Evolutionary conservation across 2,329 filamentous ascomycete species (phyloP).

Genomic region (Colletotrichum ledebouriae): DNA sequence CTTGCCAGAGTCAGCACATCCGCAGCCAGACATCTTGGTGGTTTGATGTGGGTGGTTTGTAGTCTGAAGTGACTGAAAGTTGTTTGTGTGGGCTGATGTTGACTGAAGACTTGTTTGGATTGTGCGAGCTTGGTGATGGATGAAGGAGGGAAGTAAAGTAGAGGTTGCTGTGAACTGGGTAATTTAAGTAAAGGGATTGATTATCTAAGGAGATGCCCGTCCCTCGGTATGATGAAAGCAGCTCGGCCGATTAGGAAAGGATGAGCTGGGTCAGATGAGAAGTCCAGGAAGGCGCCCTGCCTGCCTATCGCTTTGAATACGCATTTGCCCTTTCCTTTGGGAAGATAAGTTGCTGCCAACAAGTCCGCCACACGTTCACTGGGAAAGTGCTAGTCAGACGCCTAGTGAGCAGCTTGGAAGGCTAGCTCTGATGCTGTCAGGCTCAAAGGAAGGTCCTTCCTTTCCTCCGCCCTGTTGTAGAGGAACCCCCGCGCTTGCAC

Average conservation of each 20-base stretch:
- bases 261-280: not conserved
- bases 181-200: conserved; percentile 30
- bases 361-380: conserved; percentile 24
- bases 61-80: conserved; percentile 3
- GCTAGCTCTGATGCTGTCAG: conserved; percentile 21
- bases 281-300: not conserved
- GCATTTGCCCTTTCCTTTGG: no score
- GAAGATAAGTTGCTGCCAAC: conserved; percentile 10
- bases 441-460: conserved; percentile 20
- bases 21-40: conserved; percentile 58
- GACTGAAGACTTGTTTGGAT: conserved; percentile 3
- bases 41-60: conserved; percentile 20
- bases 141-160: not conserved
- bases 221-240: not conserved
- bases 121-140: conserved; percentile 22
- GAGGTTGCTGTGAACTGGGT: not conserved
- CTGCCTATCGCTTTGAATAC: not conserved
- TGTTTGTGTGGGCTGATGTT: not conserved
- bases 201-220: conserved; percentile 31
- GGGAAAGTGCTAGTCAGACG: conserved; percentile 23
- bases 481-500: not conserved
- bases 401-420: conserved; percentile 6
- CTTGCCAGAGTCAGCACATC: conserved; percentile 56
- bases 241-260: conserved; percentile 3
- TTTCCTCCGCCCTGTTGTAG: not conserved